These are phyloP conservation scores for Fragosphaeria purpurea DNA, from an alignment of 2,329 filamentous ascomycete genomes.

Conservation along the genomic window DNA sequence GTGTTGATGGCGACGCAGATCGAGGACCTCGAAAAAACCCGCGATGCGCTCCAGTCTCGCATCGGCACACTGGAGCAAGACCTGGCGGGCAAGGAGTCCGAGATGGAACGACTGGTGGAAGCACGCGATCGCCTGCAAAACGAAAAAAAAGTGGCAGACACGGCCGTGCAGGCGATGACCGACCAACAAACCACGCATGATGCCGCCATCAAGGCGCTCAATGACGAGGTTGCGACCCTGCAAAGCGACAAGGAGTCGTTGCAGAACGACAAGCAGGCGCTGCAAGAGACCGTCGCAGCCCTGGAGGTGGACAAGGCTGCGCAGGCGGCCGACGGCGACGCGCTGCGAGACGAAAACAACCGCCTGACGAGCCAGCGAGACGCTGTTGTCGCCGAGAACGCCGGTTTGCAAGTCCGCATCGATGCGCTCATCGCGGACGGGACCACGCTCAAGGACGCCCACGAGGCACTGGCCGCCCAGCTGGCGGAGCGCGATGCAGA, in stretches of 20 bases:
- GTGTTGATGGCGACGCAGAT: slow-evolving; percentile 10
- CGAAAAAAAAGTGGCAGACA: neutral
- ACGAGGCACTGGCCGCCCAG: neutral
- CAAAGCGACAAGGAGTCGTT: neutral
- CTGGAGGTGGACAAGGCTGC: slow-evolving; percentile 3
- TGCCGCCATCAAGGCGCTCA: neutral
- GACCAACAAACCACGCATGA: neutral
- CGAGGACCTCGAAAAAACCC: slow-evolving; percentile 7
- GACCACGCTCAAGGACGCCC: neutral
- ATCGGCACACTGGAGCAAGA: slow-evolving; percentile 5
- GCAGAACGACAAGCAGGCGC: neutral
- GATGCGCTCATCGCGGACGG: too few species aligned
- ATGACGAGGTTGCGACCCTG: neutral
- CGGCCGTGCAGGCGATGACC: neutral
- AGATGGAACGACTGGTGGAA: neutral
- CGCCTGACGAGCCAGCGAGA: too few species aligned
- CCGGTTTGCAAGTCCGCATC: too few species aligned
- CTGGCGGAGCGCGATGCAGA: neutral
- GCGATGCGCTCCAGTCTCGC: slow-evolving; percentile 7
- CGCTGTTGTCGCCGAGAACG: too few species aligned
- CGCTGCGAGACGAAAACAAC: slow-evolving; percentile 1
- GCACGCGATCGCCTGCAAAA: neutral
- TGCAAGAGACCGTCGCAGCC: neutral
- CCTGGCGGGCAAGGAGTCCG: neutral
- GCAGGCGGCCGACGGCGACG: neutral